Evolutionary conservation across 2,329 filamentous ascomycete genomes (phyloP), one percentile per base, ranked within the genome.

Genomic region (Sarocladium brachiariae): DNA sequence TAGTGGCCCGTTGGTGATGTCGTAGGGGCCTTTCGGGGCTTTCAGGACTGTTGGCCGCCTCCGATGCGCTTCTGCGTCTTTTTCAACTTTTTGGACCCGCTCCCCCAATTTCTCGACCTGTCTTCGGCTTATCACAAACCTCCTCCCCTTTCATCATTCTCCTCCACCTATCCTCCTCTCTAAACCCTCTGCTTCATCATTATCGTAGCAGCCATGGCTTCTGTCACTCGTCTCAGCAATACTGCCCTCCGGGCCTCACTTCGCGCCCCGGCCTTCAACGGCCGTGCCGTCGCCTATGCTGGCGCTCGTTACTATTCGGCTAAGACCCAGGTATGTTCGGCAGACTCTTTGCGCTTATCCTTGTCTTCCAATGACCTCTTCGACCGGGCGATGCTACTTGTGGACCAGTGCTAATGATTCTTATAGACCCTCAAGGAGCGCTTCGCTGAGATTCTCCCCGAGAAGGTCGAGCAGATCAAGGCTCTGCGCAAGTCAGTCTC

Each of bases 391-490:
- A 39, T 25, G 6, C 21, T 16, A 10, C n/a, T 21, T 16, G 7
- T 14, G 8, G 21, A 16, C 38, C 38, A 18, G 51, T 25, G 41
- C 53, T 57, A 48, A 56, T 55, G 25, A 46, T 39, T 39, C 24
- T 54, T 23, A 46, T 45, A 99, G 93, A 90, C 90, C 62, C 77
- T 99, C 69, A 99, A 99, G 81, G 93, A 99, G 72, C 92, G 90
- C 69, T 97, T 99, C 72, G 92, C 92, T 69, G 91, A 93, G 72
- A 86, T 92, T 67, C 80, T 99, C 57, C 93, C 93, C 63, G 89
- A 85, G 71, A 95, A 97, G 83, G 86, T 96, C 68, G 93, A 99
- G 77, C 89, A 97, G 83, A 90, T 99, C 80, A 99, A 99, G 89
- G 84, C 89, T 73, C 85, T 99, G 66, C 84, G 89, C 73, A 96